A percentile compares a stretch with the other conserved stretches of the same genome.
phyloP scores from a whole-genome alignment of 225 moss, liverwort and hornwort genomes.

The Physcomitrellopsis africana region DNA sequence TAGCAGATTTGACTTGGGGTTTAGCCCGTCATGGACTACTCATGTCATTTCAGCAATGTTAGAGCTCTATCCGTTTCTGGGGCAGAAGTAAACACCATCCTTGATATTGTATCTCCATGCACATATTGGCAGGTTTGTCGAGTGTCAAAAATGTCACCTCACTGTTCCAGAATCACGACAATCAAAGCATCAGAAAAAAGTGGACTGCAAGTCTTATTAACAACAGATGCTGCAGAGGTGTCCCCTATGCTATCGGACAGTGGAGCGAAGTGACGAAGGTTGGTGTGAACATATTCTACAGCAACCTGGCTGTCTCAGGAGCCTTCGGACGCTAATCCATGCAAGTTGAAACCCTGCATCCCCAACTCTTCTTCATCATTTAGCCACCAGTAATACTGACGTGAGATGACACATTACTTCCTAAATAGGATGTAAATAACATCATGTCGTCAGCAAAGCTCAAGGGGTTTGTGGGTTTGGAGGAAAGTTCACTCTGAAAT shows the following conservation, averaged over 20 bases:
- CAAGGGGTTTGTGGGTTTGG: too few species aligned
- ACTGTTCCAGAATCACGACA: constrained; percentile 71
- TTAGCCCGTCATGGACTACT: too few species aligned
- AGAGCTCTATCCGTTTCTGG: not conserved
- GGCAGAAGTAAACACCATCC: not conserved
- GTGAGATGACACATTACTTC: constrained; percentile 13
- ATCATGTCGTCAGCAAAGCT: not conserved
- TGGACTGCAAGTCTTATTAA: constrained; percentile 77
- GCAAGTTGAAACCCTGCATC: constrained; percentile 49
- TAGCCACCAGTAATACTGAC: constrained; percentile 10
- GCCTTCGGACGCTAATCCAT: constrained; percentile 58
- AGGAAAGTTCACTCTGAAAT: too few species aligned
- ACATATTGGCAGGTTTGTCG: constrained; percentile 62
- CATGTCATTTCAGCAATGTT: not conserved
- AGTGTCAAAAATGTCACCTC: constrained; percentile 89
- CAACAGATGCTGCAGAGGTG: constrained; percentile 78
- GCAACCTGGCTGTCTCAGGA: constrained; percentile 85
- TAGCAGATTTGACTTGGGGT: too few species aligned
- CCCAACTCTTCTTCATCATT: constrained; percentile 20
- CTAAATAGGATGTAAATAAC: not conserved
- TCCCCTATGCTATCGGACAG: constrained; percentile 74
- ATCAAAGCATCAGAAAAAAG: constrained; percentile 70
- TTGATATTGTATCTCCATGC: not conserved
- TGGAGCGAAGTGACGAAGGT: constrained; percentile 79
- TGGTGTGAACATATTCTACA: constrained; percentile 86